phyloP scores from a whole-genome alignment of 768 basidiomycete genomes.

The Tephrocybe sp. region DNA sequence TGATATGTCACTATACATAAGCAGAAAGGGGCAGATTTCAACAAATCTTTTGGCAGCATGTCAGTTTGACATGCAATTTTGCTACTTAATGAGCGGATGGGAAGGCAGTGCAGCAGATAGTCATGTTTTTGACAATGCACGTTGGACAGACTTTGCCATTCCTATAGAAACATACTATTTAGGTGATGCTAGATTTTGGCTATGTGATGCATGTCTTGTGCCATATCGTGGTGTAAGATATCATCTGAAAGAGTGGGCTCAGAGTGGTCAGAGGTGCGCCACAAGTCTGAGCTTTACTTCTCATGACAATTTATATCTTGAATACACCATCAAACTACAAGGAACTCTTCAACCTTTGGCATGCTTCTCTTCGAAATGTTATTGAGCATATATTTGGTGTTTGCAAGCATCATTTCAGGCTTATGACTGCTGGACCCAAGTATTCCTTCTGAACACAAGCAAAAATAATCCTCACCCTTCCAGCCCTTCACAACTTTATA shows the following conservation, averaged over 20 bases:
- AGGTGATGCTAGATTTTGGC: slow-evolving; percentile 34
- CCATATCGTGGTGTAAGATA: slow-evolving; percentile 36
- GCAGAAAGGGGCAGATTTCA: slow-evolving; percentile 31
- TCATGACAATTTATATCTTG: slow-evolving; percentile 9
- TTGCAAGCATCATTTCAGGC: slow-evolving; percentile 18
- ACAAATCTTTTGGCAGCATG: slow-evolving; percentile 36
- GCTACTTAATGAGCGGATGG: slow-evolving; percentile 36
- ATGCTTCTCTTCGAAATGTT: slow-evolving; percentile 35
- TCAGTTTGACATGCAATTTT: slow-evolving; percentile 30
- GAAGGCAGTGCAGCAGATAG: slow-evolving; percentile 38
- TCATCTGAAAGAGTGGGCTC: slow-evolving; percentile 22
- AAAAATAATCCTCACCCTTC: slow-evolving; percentile 19
- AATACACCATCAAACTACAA: slow-evolving; percentile 30
- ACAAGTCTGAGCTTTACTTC: slow-evolving; percentile 5
- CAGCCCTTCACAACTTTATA: slow-evolving; percentile 27
- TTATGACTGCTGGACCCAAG: slow-evolving; percentile 15
- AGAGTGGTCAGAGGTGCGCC: slow-evolving; percentile 7
- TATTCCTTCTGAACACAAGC: slow-evolving; percentile 20
- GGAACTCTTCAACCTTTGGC: slow-evolving; percentile 40
- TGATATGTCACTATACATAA: slow-evolving; percentile 13
- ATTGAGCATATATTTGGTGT: slow-evolving; percentile 31
- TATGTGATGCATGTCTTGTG: slow-evolving; percentile 30
- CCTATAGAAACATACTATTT: slow-evolving; percentile 30
- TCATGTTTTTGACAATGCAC: slow-evolving; percentile 27
- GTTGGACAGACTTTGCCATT: slow-evolving; percentile 24